phyloP scores from a whole-genome alignment of 2,329 filamentous ascomycete genomes.

The Fusarium udum region DNA sequence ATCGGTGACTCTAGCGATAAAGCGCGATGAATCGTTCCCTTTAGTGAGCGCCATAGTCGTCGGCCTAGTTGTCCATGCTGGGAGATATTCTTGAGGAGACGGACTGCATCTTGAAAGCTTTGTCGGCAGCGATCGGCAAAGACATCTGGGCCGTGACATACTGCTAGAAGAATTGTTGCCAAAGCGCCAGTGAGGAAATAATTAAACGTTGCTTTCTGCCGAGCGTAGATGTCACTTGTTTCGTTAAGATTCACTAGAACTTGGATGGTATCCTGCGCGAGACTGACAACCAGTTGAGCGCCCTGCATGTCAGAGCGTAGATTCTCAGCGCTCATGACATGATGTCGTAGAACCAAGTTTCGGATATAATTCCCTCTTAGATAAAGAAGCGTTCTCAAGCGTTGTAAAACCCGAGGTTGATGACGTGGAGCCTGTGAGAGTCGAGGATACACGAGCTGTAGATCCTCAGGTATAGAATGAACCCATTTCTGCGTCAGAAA shows the following conservation, averaged over 20 bases:
- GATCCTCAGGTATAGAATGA: neutral
- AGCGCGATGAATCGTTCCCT: slow-evolving; percentile 1
- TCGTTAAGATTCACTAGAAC: slow-evolving; percentile 5
- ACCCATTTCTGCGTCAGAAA: slow-evolving; percentile 14
- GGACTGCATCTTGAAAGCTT: neutral
- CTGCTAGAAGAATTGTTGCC: neutral
- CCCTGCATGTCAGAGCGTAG: neutral
- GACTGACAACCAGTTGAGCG: neutral
- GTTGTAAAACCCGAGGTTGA: neutral
- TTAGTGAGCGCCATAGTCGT: slow-evolving; percentile 2
- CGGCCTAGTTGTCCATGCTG: neutral
- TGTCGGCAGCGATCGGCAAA: slow-evolving; percentile 4
- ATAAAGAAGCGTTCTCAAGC: neutral
- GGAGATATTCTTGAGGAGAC: neutral
- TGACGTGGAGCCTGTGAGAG: slow-evolving; percentile 4
- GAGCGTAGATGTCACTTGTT: slow-evolving; percentile 7
- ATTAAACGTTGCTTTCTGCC: slow-evolving; percentile 3
- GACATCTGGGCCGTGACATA: slow-evolving; percentile 3
- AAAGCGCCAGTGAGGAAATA: neutral
- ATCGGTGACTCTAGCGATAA: neutral
- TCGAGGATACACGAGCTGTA: slow-evolving; percentile 10
- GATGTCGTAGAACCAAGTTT: neutral
- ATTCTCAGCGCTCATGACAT: neutral
- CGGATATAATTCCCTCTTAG: slow-evolving; percentile 7
- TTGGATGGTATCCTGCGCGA: slow-evolving; percentile 9